A percentile compares a stretch with the other conserved stretches of the same genome.
These are phyloP conservation scores for Zygoascus sp. DNA, from an alignment of 1,139 yeast species.

Conservation along the genomic window DNA sequence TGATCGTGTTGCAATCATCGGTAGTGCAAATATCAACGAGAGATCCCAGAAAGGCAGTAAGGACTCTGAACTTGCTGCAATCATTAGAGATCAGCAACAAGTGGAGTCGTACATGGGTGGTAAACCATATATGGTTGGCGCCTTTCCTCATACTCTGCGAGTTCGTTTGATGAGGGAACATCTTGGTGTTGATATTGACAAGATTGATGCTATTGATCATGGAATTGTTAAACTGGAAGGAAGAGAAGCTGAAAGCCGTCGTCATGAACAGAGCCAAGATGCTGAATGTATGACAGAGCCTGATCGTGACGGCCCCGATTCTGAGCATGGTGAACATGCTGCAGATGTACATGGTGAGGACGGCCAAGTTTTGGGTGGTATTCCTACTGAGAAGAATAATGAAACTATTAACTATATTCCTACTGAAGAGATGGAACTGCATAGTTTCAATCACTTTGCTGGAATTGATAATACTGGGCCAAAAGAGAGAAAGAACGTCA, in stretches of 20 bases:
- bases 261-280: neutral
- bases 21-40: conserved; percentile 95
- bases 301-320: neutral
- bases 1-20: conserved; percentile 87
- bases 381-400: neutral
- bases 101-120: conserved; percentile 79
- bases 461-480: conserved; percentile 85
- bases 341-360: neutral
- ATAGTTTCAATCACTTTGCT: conserved; percentile 81
- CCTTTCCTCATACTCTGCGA: conserved; percentile 84
- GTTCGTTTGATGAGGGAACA: conserved; percentile 95
- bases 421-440: conserved; percentile 30
- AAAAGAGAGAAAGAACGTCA: conserved; percentile 73
- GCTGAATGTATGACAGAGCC: neutral
- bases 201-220: conserved; percentile 77
- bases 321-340: neutral
- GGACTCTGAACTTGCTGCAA: conserved; percentile 91
- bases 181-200: conserved; percentile 87
- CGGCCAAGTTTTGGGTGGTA: no score
- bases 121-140: conserved; percentile 70
- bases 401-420: conserved; percentile 13
- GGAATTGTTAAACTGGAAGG: neutral
- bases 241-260: neutral
- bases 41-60: conserved; percentile 90
- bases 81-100: conserved; percentile 77